These are phyloP conservation scores for Malus hybrid DNA, from an alignment of 331 rosid genomes.

Conservation along the genomic window DNA sequence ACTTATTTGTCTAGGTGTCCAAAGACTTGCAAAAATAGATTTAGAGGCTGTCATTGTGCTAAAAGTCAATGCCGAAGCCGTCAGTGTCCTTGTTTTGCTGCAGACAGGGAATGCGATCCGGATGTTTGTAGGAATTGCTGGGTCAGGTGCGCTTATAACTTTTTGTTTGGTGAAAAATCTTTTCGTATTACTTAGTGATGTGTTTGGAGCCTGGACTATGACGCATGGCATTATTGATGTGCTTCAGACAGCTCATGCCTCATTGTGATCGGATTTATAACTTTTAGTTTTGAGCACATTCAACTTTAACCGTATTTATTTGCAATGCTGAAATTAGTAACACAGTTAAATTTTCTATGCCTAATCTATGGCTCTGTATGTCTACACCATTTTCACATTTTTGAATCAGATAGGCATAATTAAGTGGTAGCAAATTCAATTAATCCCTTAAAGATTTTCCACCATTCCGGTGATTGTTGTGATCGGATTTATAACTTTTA, in stretches of 20 bases:
- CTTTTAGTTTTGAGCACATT: background rate
- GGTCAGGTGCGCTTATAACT: slow-evolving; percentile 64
- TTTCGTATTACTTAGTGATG: slow-evolving; percentile 2
- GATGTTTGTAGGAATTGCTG: slow-evolving; percentile 97
- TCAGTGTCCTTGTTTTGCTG: slow-evolving; percentile 99
- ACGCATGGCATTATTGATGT: background rate
- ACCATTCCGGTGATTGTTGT: background rate
- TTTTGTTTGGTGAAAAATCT: background rate
- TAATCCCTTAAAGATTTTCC: background rate
- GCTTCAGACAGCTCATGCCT: background rate
- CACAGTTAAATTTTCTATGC: background rate
- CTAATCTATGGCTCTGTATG: background rate
- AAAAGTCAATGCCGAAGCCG: slow-evolving; percentile 99
- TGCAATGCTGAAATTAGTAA: background rate
- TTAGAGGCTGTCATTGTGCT: slow-evolving; percentile 97
- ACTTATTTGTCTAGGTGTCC: slow-evolving; percentile 49
- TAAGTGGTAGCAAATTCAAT: background rate
- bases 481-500: background rate
- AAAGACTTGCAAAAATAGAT: slow-evolving; percentile 91
- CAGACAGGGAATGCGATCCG: slow-evolving; percentile 97
- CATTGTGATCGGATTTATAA: background rate
- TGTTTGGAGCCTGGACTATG: background rate
- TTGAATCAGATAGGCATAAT: background rate
- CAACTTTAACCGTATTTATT: background rate
- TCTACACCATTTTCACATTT: background rate